Percentiles rank a stretch among this genome's conserved stretches.
Evolutionary conservation across 2,329 filamentous ascomycete species (phyloP).

Genomic region (Trichoderma sp.): DNA sequence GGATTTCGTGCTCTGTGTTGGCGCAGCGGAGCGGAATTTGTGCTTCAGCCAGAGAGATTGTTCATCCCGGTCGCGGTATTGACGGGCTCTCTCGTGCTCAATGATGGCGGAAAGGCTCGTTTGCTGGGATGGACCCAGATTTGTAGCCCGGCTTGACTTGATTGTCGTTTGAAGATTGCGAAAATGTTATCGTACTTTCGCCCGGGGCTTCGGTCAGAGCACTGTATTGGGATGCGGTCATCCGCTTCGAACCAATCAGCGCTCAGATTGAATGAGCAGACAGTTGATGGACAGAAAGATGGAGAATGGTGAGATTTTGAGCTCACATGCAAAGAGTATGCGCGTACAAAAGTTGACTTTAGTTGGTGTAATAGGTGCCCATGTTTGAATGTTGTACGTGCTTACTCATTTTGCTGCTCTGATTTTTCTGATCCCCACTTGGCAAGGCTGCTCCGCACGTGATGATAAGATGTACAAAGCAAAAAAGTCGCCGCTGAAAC

Average conservation of each 20-base stretch:
- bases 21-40: background rate
- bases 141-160: background rate
- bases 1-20: background rate
- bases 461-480: background rate
- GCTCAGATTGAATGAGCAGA: background rate
- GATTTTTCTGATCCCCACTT: background rate
- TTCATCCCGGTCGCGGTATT: background rate
- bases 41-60: background rate
- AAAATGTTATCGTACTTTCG: conserved; percentile 8
- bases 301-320: background rate
- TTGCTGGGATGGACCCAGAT: background rate
- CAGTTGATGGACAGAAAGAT: background rate
- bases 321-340: background rate
- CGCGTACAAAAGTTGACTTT: background rate
- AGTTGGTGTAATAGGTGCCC: background rate
- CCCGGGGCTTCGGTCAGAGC: background rate
- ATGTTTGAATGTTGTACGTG: background rate
- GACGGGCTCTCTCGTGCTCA: background rate
- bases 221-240: background rate
- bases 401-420: background rate
- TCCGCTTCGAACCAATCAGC: background rate
- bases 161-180: background rate
- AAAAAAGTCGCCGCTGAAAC: background rate
- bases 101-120: background rate
- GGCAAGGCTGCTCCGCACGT: background rate